phyloP scores from a whole-genome alignment of 2,329 filamentous ascomycete genomes.

The Triangularia setosa region DNA sequence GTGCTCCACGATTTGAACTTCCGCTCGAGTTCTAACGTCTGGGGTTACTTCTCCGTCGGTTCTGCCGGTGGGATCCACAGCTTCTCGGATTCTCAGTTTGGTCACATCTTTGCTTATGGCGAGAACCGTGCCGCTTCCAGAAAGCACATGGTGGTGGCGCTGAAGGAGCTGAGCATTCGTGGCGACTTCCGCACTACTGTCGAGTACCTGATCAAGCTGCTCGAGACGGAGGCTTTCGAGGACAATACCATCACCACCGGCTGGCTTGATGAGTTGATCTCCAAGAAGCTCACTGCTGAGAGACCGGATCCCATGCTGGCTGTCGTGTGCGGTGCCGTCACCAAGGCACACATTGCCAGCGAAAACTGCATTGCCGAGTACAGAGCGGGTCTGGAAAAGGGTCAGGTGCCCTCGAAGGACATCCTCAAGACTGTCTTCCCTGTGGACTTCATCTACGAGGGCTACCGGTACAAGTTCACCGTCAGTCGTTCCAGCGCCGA shows the following conservation, averaged over 20 bases:
- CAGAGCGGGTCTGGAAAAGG: conserved; percentile 84
- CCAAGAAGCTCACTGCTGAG: conserved; percentile 94
- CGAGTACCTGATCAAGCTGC: conserved; percentile 96
- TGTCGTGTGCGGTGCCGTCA: conserved; percentile 91
- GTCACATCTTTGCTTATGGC: conserved; percentile 98
- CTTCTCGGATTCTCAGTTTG: conserved; percentile 98
- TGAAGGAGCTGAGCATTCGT: conserved; percentile 98
- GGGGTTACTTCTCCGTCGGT: conserved; percentile 99
- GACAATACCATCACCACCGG: conserved; percentile 99
- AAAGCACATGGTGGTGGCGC: conserved; percentile 98
- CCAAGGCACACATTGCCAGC: conserved; percentile 91
- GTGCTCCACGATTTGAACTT: conserved; percentile 99
- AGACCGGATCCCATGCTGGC: conserved; percentile 89
- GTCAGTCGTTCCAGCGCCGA: conserved; percentile 87
- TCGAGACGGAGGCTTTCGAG: conserved; percentile 97
- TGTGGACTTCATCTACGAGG: conserved; percentile 98
- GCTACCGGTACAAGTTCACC: conserved; percentile 94
- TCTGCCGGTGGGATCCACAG: conserved; percentile 96
- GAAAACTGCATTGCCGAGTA: conserved; percentile 87
- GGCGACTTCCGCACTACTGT: conserved; percentile 98
- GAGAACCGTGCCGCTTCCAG: conserved; percentile 94
- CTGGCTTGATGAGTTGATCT: conserved; percentile 98
- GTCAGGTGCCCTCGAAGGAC: conserved; percentile 94
- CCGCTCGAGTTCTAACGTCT: conserved; percentile 96
- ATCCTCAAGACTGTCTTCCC: conserved; percentile 97